These are phyloP conservation scores for Cladophialophora carrionii DNA, from an alignment of 2,329 filamentous ascomycete species.

Conservation along the genomic window DNA sequence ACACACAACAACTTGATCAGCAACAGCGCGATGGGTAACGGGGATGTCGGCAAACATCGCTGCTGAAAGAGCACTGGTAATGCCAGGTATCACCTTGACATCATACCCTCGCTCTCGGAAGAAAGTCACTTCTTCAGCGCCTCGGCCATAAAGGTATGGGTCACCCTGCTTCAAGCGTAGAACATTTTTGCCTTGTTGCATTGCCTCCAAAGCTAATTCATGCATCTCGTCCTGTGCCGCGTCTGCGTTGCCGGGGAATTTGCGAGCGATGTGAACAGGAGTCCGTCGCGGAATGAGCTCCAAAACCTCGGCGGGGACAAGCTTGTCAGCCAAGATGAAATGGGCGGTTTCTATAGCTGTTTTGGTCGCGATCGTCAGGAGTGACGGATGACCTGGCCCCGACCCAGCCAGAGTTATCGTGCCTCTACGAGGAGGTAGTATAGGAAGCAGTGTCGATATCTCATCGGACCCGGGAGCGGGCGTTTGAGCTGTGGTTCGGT, in stretches of 20 bases:
- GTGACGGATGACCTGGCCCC: slow-evolving; percentile 87
- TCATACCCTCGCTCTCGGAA: slow-evolving; percentile 73
- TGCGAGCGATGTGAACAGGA: slow-evolving; percentile 87
- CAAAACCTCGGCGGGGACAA: slow-evolving; percentile 75
- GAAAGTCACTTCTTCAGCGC: slow-evolving; percentile 87
- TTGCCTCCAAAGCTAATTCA: slow-evolving; percentile 71
- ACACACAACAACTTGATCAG: slow-evolving; percentile 93
- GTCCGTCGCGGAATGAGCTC: slow-evolving; percentile 89
- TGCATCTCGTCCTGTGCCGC: slow-evolving; percentile 89
- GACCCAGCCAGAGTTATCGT: slow-evolving; percentile 87
- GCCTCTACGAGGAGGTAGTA: slow-evolving; percentile 52
- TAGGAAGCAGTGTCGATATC: slow-evolving; percentile 37
- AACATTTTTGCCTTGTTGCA: slow-evolving; percentile 73
- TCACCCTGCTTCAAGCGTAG: slow-evolving; percentile 94
- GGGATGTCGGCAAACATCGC: slow-evolving; percentile 88
- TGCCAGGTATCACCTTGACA: slow-evolving; percentile 78
- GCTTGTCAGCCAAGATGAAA: slow-evolving; percentile 58
- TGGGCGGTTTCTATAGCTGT: slow-evolving; percentile 54
- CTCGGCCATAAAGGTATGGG: slow-evolving; percentile 92
- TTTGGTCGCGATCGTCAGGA: slow-evolving; percentile 71
- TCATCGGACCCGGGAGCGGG: slow-evolving; percentile 37
- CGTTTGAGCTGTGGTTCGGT: slow-evolving; percentile 49
- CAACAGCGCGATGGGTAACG: slow-evolving; percentile 82
- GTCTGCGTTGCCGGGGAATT: slow-evolving; percentile 97
- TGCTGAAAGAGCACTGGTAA: slow-evolving; percentile 84